Base-by-base conservation (phyloP, 306 rosid species). In the Prunus salicina region DNA sequence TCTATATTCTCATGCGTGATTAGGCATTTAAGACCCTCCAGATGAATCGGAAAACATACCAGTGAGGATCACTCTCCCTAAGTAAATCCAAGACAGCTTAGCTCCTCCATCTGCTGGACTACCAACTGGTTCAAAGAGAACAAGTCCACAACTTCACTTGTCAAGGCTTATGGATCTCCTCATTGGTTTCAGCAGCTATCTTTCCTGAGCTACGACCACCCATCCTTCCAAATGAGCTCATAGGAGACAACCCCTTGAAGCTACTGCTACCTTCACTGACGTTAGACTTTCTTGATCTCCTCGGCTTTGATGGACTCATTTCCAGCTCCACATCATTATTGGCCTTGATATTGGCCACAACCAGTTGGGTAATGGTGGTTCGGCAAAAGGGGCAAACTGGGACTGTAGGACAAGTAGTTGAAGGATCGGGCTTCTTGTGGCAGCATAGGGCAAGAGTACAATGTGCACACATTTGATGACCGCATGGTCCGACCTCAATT, bases 391-490 rank as follows among this genome's bases (percentile, higher is more conserved):
- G 98, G 79, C 98, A 93, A 66, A 74, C 76, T 3, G 97, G 97
- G 78, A 85, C 87, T 0, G 86, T 63, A 50, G 86, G 62, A 75
- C 84, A 77, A 32, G 84, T 38, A 60, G 88, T 74, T 47, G 84
- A 75, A 5, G 85, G 86, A 79, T 87, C 80, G 25, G 91, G 93
- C 83, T 93, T 93, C 86, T 91, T 93, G 84, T 91, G 89, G 85
- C 97, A 93, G 84, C 98, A 93, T 28, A 93, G 86, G 19, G 98
- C 92, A 32, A 93, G 86, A 34, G 90, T 89, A 77, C 98, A 93
- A 79, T 86, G 87, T 16, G 97, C 97, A 77, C 98, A 93, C 98
- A 93, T 93, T 88, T 88, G 96, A 87, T 93, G 98, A 78, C 92
- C 85, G 60, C 98, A 93, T 27, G 97, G 97, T 67, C 81, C 80